Evolutionary conservation across 371 early-diverging fungal genomes (phyloP).

Genomic region (Batkoa obscura): DNA sequence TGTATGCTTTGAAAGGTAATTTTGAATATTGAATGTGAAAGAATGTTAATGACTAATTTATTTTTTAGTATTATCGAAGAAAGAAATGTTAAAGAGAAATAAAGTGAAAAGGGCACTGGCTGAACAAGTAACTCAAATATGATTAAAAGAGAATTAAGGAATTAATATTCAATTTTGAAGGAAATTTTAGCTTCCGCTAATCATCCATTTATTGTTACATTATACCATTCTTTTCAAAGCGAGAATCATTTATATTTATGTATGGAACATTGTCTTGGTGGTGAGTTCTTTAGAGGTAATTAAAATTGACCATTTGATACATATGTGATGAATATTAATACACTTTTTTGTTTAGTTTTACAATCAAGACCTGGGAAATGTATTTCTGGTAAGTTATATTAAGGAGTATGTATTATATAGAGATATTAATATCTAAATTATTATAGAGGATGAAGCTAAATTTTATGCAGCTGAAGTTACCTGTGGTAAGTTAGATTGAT

Average conservation of each 20-base stretch:
- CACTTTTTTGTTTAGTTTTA: neutral
- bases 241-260: conserved; percentile 86
- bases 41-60: neutral
- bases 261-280: conserved; percentile 98
- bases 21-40: conserved; percentile 4
- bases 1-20: conserved; percentile 84
- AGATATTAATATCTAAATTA: neutral
- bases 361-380: conserved; percentile 8
- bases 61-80: conserved; percentile 59
- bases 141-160: neutral
- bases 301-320: neutral
- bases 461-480: conserved; percentile 98
- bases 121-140: conserved; percentile 37
- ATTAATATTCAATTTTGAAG: neutral
- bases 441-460: conserved; percentile 63
- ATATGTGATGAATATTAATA: neutral
- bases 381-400: neutral
- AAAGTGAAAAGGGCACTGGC: conserved; percentile 90
- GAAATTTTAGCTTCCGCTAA: conserved; percentile 82
- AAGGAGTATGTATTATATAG: neutral
- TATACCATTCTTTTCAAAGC: conserved; percentile 92
- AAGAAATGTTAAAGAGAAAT: conserved; percentile 88
- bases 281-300: conserved; percentile 87
- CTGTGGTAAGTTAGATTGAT: conserved; percentile 11
- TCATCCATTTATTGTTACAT: conserved; percentile 92